These are phyloP conservation scores for Fusarium concolor DNA, from an alignment of 2,329 filamentous ascomycete genomes.

Conservation along the genomic window DNA sequence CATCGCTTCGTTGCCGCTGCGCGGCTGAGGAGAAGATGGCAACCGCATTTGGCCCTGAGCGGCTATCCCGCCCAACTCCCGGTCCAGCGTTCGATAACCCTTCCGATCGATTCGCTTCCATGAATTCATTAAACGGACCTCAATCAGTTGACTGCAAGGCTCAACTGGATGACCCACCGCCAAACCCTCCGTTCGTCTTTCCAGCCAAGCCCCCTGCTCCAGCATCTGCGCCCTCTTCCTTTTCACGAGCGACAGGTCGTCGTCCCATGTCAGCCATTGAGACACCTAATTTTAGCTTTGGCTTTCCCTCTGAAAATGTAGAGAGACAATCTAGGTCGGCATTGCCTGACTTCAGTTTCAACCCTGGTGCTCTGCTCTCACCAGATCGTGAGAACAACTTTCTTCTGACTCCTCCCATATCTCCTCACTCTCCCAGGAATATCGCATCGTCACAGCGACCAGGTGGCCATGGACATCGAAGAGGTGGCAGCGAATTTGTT, in stretches of 20 bases:
- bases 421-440: conserved; percentile 62
- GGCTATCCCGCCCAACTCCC: conserved; percentile 48
- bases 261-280: conserved; percentile 67
- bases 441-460: conserved; percentile 68
- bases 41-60: conserved; percentile 55
- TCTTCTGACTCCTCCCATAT: conserved; percentile 66
- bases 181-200: conserved; percentile 75
- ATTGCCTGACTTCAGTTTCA: conserved; percentile 68
- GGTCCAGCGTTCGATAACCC: conserved; percentile 43
- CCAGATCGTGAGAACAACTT: conserved; percentile 50
- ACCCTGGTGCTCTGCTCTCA: conserved; percentile 63
- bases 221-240: conserved; percentile 60
- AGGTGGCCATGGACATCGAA: conserved; percentile 77
- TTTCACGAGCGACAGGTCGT: conserved; percentile 61
- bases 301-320: conserved; percentile 47
- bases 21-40: conserved; percentile 61
- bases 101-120: conserved; percentile 42
- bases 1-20: conserved; percentile 60
- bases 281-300: conserved; percentile 51
- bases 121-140: conserved; percentile 32
- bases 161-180: conserved; percentile 54
- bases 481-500: conserved; percentile 88
- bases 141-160: conserved; percentile 27
- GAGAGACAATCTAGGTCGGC: conserved; percentile 49
- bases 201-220: conserved; percentile 61